phyloP scores from a whole-genome alignment of 768 basidiomycete species.

The Xerocomus potaroensis region DNA sequence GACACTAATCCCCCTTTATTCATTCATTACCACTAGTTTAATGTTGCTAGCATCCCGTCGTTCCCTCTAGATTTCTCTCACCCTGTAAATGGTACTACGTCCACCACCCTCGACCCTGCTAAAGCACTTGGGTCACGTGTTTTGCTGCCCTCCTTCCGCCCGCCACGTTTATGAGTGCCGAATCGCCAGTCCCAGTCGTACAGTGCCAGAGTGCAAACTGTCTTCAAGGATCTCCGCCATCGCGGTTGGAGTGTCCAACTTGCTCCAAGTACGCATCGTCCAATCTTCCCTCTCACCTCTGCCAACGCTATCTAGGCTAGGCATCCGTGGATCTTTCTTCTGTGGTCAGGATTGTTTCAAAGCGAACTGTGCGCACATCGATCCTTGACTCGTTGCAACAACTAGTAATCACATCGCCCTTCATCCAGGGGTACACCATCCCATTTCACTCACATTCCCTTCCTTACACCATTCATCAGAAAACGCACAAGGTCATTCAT shows the following conservation, averaged over 20 bases:
- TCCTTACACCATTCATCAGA: constrained; percentile 40
- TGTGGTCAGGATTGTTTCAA: constrained; percentile 98
- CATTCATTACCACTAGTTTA: constrained; percentile 19
- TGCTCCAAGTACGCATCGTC: constrained; percentile 72
- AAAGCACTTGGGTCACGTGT: too few species aligned
- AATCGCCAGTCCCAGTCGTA: constrained; percentile 29
- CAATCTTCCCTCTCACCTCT: neutral
- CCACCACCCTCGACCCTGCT: constrained; percentile 20
- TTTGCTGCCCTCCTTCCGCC: neutral
- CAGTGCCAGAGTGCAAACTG: constrained; percentile 68
- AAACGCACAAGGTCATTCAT: constrained; percentile 78
- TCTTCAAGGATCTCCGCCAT: constrained; percentile 79
- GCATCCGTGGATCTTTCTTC: constrained; percentile 82
- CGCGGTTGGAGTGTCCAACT: constrained; percentile 87
- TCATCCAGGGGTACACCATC: constrained; percentile 23
- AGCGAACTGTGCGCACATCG: constrained; percentile 72
- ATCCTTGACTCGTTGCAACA: too few species aligned
- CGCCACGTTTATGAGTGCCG: too few species aligned
- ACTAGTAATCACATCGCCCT: too few species aligned
- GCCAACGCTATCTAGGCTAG: constrained; percentile 48
- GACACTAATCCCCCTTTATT: constrained; percentile 32
- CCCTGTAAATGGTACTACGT: constrained; percentile 6
- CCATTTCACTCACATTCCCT: neutral
- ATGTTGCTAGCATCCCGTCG: constrained; percentile 24
- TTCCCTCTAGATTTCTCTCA: constrained; percentile 4